These are phyloP conservation scores for Geoglossum cookeanum DNA, from an alignment of 2,329 filamentous ascomycete genomes.

Conservation along the genomic window DNA sequence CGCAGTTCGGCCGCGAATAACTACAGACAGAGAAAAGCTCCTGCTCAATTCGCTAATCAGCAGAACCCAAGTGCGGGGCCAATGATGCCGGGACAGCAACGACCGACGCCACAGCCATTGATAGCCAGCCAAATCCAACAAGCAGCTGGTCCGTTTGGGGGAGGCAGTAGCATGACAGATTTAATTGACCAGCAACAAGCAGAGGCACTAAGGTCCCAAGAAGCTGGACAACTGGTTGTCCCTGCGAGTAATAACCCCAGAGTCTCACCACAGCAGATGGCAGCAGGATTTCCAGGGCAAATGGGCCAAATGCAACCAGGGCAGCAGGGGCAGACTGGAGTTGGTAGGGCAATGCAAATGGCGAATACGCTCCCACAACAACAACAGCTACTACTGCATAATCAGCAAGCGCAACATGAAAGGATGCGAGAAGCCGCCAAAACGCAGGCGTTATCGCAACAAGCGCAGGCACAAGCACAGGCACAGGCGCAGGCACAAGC, in stretches of 20 bases:
- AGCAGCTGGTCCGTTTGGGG: constrained; percentile 25
- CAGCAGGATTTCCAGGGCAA: constrained; percentile 15
- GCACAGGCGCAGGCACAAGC: constrained; percentile 10
- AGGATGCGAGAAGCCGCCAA: constrained; percentile 18
- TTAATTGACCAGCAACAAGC: constrained; percentile 42
- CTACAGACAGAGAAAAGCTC: constrained; percentile 19
- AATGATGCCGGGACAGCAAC: constrained; percentile 14
- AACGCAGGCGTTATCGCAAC: constrained; percentile 6
- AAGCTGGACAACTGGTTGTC: constrained; percentile 42
- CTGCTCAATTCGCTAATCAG: background rate
- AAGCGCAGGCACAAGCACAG: constrained; percentile 8
- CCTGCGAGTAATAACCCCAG: constrained; percentile 38
- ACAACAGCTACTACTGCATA: constrained; percentile 21
- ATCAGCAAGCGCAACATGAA: constrained; percentile 25
- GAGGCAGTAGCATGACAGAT: constrained; percentile 27
- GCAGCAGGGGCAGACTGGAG: constrained; percentile 12
- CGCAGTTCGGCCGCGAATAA: constrained; percentile 27
- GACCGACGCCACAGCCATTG: constrained; percentile 23
- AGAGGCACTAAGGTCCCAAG: constrained; percentile 39
- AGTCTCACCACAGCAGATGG: constrained; percentile 23
- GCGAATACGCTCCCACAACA: constrained; percentile 20
- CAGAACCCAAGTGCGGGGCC: constrained; percentile 4
- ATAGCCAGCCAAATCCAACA: constrained; percentile 18
- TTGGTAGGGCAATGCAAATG: constrained; percentile 17
- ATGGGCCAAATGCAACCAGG: constrained; percentile 22